phyloP scores from a whole-genome alignment of 2,329 filamentous ascomycete genomes.

The Scolecobasidium constrictum region DNA sequence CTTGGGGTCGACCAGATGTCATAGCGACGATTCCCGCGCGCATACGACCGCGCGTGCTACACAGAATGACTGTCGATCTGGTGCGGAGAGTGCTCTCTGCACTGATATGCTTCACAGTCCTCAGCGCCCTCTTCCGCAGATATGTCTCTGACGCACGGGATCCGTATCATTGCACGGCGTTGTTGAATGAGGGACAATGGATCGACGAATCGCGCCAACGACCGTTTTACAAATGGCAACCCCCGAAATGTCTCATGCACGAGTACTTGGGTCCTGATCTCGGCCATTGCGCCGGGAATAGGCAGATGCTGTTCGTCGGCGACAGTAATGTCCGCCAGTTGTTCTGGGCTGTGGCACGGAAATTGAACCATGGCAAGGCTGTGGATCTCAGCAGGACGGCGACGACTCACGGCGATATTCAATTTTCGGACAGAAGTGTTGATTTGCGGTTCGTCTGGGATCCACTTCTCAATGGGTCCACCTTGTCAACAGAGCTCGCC shows the following conservation, averaged over 20 bases:
- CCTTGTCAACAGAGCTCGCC: slow-evolving; percentile 30
- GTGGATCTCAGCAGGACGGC: slow-evolving; percentile 25
- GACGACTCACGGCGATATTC: slow-evolving; percentile 35
- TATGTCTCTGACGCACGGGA: slow-evolving; percentile 23
- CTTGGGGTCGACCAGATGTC: no score
- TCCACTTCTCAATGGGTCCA: slow-evolving; percentile 46
- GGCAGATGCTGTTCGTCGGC: slow-evolving; percentile 48
- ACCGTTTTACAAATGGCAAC: slow-evolving; percentile 44
- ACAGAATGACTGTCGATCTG: no score
- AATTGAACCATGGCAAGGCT: slow-evolving; percentile 32
- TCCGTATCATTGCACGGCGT: slow-evolving; percentile 42
- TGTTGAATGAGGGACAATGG: slow-evolving; percentile 44
- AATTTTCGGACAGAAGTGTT: slow-evolving; percentile 34
- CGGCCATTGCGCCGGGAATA: slow-evolving; percentile 39
- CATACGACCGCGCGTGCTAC: no score
- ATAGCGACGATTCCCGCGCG: no score
- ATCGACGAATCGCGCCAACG: slow-evolving; percentile 24
- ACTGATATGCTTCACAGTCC: not conserved
- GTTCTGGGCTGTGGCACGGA: slow-evolving; percentile 46
- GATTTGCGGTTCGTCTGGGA: slow-evolving; percentile 51
- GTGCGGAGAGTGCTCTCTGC: not conserved
- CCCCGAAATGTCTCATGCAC: slow-evolving; percentile 48
- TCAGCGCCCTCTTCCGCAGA: not conserved
- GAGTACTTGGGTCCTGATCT: slow-evolving; percentile 44
- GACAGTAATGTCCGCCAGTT: slow-evolving; percentile 50